These are phyloP conservation scores for Yamadazyma trypodendri DNA, from an alignment of 1,139 yeast genomes.

Conservation along the genomic window DNA sequence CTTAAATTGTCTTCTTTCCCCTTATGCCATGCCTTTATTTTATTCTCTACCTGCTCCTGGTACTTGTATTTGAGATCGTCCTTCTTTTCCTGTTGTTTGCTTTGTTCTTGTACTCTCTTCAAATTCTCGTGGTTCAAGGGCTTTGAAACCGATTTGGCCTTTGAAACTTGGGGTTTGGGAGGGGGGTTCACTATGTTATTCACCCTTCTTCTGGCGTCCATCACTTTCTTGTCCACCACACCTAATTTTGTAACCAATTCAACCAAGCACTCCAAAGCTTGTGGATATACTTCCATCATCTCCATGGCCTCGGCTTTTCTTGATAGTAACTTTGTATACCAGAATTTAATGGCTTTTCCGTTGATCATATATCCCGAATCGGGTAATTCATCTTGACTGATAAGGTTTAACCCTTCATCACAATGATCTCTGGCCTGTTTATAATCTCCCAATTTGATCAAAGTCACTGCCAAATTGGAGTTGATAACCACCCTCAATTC, in stretches of 20 bases:
- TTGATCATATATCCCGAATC: constrained; percentile 28
- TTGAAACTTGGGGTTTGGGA: constrained; percentile 18
- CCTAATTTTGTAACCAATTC: constrained; percentile 63
- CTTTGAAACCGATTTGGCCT: constrained; percentile 11
- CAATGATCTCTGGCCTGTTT: constrained; percentile 58
- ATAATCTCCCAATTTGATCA: constrained; percentile 72
- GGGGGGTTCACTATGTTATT: constrained; percentile 59
- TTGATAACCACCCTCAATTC: constrained; percentile 64
- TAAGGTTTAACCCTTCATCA: constrained; percentile 55
- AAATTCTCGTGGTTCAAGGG: constrained; percentile 14
- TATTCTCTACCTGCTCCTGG: constrained; percentile 58
- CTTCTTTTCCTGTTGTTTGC: constrained; percentile 43
- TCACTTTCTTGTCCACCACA: constrained; percentile 55
- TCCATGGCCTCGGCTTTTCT: constrained; percentile 85
- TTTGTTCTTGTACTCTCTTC: constrained; percentile 41
- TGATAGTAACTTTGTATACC: constrained; percentile 69
- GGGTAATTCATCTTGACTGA: constrained; percentile 34
- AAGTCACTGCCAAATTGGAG: constrained; percentile 76
- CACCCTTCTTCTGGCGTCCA: constrained; percentile 86
- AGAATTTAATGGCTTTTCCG: constrained; percentile 60
- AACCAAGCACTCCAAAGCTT: constrained; percentile 62
- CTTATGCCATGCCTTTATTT: constrained; percentile 61
- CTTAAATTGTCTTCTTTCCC: constrained; percentile 81
- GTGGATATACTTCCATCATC: constrained; percentile 65
- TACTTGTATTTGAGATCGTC: constrained; percentile 59